Conservation (phyloP, 2,329 filamentous ascomycete species). For the Ascosphaera pollenicola region DNA sequence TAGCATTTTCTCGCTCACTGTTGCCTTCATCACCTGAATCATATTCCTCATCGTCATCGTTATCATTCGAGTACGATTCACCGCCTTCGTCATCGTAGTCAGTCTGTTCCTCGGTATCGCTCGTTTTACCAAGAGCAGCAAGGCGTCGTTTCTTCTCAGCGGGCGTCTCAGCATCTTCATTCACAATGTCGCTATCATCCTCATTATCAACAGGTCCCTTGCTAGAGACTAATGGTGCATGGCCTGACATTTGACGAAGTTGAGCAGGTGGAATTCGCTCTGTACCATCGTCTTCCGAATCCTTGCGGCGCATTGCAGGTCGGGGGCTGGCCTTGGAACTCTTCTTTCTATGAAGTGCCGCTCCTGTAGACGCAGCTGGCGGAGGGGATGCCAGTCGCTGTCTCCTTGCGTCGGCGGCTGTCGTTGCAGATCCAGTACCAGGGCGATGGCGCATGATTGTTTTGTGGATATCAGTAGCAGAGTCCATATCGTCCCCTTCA, state of each 20-base stretch:
- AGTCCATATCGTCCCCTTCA: constrained; percentile 7
- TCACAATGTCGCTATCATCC: constrained; percentile 8
- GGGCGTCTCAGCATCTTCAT: constrained; percentile 16
- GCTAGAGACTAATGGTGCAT: background rate
- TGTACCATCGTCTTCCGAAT: constrained; percentile 22
- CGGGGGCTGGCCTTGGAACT: too few species aligned
- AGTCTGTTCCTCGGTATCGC: constrained; percentile 6
- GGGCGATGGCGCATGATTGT: too few species aligned
- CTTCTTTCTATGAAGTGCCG: too few species aligned
- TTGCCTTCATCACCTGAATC: constrained; percentile 8
- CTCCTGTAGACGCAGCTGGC: too few species aligned
- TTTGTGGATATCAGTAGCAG: constrained; percentile 8
- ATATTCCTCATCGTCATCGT: constrained; percentile 2
- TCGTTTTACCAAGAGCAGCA: constrained; percentile 16
- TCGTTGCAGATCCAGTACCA: too few species aligned
- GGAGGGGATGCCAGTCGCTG: too few species aligned
- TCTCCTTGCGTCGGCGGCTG: too few species aligned
- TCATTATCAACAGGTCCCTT: background rate
- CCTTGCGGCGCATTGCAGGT: constrained; percentile 6
- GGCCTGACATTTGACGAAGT: constrained; percentile 2
- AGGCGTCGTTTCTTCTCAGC: constrained; percentile 25
- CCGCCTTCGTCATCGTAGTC: constrained; percentile 9
- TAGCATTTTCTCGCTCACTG: constrained; percentile 8
- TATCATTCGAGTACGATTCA: constrained; percentile 2
- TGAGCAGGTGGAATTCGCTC: constrained; percentile 19